Percentiles rank a stretch among this genome's conserved stretches.
phyloP scores from a whole-genome alignment of 306 rosid species.

The Hylodesmum podocarpum region DNA sequence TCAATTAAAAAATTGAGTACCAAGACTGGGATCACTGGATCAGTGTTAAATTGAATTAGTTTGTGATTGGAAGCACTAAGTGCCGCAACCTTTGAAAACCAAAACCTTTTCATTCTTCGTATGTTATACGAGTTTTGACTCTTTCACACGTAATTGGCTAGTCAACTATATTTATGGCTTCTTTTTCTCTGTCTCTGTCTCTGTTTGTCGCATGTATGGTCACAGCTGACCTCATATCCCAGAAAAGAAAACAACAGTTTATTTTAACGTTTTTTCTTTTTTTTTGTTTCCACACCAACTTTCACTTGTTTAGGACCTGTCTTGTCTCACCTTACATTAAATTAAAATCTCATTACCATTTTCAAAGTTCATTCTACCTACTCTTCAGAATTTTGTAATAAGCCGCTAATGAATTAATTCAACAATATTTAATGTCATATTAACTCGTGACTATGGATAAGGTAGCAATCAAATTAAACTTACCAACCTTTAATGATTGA shows the following conservation, averaged over 20 bases:
- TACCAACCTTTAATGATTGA: not conserved
- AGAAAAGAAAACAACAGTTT: not conserved
- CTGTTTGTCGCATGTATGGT: slow-evolving; percentile 2
- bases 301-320: slow-evolving; percentile 9
- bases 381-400: not conserved
- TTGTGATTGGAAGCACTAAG: slow-evolving; percentile 45
- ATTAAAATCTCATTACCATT: not conserved
- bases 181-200: not conserved
- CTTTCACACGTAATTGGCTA: slow-evolving; percentile 37
- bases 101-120: not conserved
- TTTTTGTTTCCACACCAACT: not conserved
- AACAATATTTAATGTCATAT: too few species aligned
- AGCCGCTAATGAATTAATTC: too few species aligned
- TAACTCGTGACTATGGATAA: too few species aligned
- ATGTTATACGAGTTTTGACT: not conserved
- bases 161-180: slow-evolving; percentile 27
- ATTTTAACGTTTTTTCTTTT: too few species aligned
- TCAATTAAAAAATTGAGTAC: not conserved
- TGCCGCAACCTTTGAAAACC: slow-evolving; percentile 49
- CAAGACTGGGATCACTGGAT: not conserved
- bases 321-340: not conserved
- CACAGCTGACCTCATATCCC: slow-evolving; percentile 18
- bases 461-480: too few species aligned
- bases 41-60: slow-evolving; percentile 28
- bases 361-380: not conserved